phyloP scores from a whole-genome alignment of 306 rosid genomes.

The Rosa chinensis region DNA sequence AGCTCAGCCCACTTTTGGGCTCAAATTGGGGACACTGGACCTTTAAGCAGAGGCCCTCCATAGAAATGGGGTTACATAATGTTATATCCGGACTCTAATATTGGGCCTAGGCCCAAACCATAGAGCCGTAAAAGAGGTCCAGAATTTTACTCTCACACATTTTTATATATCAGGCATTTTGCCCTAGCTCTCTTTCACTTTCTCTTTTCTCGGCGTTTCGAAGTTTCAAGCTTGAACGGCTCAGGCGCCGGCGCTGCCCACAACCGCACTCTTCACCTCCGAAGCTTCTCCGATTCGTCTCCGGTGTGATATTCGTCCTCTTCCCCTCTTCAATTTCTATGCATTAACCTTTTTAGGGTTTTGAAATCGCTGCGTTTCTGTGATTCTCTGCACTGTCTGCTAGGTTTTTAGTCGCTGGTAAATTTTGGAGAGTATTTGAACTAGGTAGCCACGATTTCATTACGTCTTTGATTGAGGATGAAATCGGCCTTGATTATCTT shows the following conservation, averaged over 20 bases:
- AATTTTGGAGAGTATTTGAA: not conserved
- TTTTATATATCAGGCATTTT: too few relatives aligned
- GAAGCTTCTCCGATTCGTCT: not conserved
- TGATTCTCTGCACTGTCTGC: not conserved
- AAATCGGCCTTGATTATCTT: not conserved
- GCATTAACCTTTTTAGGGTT: not conserved
- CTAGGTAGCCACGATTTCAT: not conserved
- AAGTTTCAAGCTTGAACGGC: not conserved
- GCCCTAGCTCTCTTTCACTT: too few relatives aligned
- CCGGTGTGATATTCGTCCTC: conserved; percentile 13
- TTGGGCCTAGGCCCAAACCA: not conserved
- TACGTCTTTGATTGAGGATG: not conserved
- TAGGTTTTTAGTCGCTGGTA: not conserved
- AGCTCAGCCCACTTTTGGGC: too few relatives aligned
- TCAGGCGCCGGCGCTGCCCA: not conserved
- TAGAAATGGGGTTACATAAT: too few relatives aligned
- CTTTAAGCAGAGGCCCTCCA: too few relatives aligned
- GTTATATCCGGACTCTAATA: too few relatives aligned
- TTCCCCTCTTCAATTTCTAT: not conserved
- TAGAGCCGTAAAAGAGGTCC: too few relatives aligned
- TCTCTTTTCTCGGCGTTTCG: too few relatives aligned
- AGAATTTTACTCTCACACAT: too few relatives aligned
- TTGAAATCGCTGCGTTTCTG: not conserved
- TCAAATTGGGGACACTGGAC: too few relatives aligned
- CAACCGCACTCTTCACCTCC: not conserved